Conservation (phyloP, 108 stramenopile species). For the Discostella pseudostelligera region DNA sequence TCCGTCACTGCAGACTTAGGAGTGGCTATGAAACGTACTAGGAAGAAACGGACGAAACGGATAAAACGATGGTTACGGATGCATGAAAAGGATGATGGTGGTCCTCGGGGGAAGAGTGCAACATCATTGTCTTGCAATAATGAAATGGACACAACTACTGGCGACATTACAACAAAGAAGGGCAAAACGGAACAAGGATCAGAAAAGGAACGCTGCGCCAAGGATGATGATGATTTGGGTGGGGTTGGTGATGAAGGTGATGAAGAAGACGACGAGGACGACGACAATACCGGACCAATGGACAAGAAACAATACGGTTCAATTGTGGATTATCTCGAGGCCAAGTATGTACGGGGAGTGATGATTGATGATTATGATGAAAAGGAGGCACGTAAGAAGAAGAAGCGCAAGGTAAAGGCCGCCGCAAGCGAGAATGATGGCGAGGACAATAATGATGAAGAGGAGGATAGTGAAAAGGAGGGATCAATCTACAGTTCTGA, state of each 20-base stretch:
- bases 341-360: conserved; percentile 84
- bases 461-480: conserved; percentile 57
- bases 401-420: conserved; percentile 10
- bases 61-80: conserved; percentile 42
- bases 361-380: conserved; percentile 63
- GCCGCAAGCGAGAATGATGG: background rate
- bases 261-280: conserved; percentile 25
- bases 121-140: background rate
- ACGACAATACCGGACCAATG: conserved; percentile 26
- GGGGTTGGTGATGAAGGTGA: conserved; percentile 17
- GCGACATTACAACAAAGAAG: conserved; percentile 15
- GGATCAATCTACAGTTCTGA: conserved; percentile 64
- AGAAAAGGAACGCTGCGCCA: conserved; percentile 20
- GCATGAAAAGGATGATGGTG: background rate
- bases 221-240: conserved; percentile 26
- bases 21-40: conserved; percentile 65
- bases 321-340: conserved; percentile 82
- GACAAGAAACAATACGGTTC: conserved; percentile 60
- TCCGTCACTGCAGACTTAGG: conserved; percentile 77
- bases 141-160: conserved; percentile 6
- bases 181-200: conserved; percentile 29
- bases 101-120: background rate
- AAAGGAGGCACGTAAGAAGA: conserved; percentile 32
- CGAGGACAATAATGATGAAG: conserved; percentile 38
- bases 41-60: conserved; percentile 52